Evolutionary conservation across 2,329 filamentous ascomycete genomes (phyloP), one percentile per base, ranked within the genome.

Genomic region (Monosporascus sp.): DNA sequence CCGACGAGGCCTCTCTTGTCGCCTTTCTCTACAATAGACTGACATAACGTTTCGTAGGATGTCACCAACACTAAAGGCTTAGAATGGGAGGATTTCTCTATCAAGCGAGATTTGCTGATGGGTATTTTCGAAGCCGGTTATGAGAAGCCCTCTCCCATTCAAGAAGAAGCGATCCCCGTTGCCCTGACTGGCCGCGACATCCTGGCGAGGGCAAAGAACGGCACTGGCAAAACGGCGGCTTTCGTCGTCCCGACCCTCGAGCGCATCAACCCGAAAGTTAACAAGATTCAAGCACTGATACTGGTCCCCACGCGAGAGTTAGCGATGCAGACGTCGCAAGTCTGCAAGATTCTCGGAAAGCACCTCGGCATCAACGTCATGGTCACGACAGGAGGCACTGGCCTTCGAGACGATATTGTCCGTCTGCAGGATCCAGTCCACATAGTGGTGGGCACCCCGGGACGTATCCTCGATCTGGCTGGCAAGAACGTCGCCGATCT

Each of bases 41-140:
- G 40, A 55, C 47, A 58, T 58, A 52, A 51, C 58, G 64, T 53
- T 53, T 24, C 58, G 49, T 64, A 96, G 89, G 94, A 99, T 88
- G 95, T 99, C 57, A 97, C 93, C 54, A 92, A 91, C 65, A 99
- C 93, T 35, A 97, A 97, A 77, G 94, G 94, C 56, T 80, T 99
- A 58, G 94, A 99, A 64, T 99, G 97, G 68, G 95, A 99, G 74
- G 90, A 97, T 63, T 97, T 99, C 70, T 89, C 88, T 61, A 87
- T 99, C 64, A 96, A 96, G 78, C 84, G 94, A 69, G 90, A 96
- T 70, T 78, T 99, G 57, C 84, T 99, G 76, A 99, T 97, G 93
- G 94, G 94, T 58, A 97, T 99, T 62, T 99, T 97, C 72, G 94
- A 99, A 77, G 94, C 94, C 63, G 94, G 94, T 59, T 99, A 97